Evolutionary conservation across 768 basidiomycete genomes (phyloP), one percentile per base, ranked within the genome.

Genomic region (Calocybe gangraenosa): DNA sequence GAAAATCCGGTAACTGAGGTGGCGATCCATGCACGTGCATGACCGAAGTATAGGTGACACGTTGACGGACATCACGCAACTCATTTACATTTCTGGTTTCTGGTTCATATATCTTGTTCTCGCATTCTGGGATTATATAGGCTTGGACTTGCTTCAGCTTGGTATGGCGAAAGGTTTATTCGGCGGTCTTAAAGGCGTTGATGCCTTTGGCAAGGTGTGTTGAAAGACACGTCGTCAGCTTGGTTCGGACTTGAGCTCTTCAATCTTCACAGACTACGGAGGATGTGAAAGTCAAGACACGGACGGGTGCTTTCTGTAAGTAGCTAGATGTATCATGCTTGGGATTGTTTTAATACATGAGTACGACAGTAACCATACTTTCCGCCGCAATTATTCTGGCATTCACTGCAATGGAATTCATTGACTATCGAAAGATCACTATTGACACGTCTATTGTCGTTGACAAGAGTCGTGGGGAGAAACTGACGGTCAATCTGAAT

Each of bases 271-370:
- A 99, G 95, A 99, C 96, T 30, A 91, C 91, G 65, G 96, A 98
- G 62, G 96, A 99, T 74, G 96, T 99, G 52, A 98, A 98, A 71
- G 91, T 99, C 69, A 93, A 93, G 76, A 98, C 96, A 25, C 82
- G 93, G 47, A 92, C 89, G 37, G 94, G 90, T 55, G 95, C 90
- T 54, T 73, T 93, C 56, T 73, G 93, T 95, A 56, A 65, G 89
- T 71, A 38, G 15, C 19, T 20, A 11, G 30, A 40, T 23, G 30
- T 34, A 39, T 36, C 44, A 20, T 11, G 15, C 32, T 39, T 14
- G 15, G 17, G 13, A 6, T 10, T 35, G 25, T 6, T 35, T 45
- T 41, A 32, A 51, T 48, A 52, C 42, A 39, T 32, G 39, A 37
- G 20, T 22, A 47, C 7, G 49, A 37, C 55, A 98, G 94, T 99